These are phyloP conservation scores for Nepenthes mirabilis DNA, from an alignment of 148 eudicot genomes.

Conservation along the genomic window DNA sequence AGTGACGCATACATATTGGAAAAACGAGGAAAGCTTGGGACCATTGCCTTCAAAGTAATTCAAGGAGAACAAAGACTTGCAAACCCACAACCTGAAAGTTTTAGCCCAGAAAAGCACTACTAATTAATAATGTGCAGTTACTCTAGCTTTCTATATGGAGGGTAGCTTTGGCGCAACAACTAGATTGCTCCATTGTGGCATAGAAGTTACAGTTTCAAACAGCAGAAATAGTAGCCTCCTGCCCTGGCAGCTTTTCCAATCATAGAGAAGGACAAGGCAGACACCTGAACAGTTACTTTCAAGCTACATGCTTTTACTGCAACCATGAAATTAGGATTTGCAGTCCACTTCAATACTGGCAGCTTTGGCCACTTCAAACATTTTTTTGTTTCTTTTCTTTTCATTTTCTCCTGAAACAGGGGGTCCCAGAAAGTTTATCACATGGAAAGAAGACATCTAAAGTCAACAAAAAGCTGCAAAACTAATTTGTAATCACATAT, in stretches of 20 bases:
- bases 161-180: not conserved
- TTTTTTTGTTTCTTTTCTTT: no score
- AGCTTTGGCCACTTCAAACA: no score
- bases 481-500: no score
- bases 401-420: no score
- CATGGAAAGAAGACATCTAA: no score
- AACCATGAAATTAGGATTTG: conserved; percentile 70
- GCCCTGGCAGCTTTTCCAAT: not conserved
- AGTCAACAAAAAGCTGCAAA: no score
- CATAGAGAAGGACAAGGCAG: not conserved
- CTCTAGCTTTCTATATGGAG: not conserved
- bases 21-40: conserved; percentile 93
- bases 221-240: no score
- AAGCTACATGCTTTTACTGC: conserved; percentile 73
- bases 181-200: not conserved
- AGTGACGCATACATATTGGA: conserved; percentile 76
- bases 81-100: conserved; percentile 66
- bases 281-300: conserved; percentile 14
- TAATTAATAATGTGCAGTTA: not conserved
- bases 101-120: not conserved
- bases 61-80: conserved; percentile 84
- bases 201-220: not conserved
- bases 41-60: conserved; percentile 77
- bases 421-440: no score
- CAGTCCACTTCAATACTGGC: conserved; percentile 79